These are phyloP conservation scores for Sinapis alba DNA, from an alignment of 441 rosid genomes.

Conservation along the genomic window DNA sequence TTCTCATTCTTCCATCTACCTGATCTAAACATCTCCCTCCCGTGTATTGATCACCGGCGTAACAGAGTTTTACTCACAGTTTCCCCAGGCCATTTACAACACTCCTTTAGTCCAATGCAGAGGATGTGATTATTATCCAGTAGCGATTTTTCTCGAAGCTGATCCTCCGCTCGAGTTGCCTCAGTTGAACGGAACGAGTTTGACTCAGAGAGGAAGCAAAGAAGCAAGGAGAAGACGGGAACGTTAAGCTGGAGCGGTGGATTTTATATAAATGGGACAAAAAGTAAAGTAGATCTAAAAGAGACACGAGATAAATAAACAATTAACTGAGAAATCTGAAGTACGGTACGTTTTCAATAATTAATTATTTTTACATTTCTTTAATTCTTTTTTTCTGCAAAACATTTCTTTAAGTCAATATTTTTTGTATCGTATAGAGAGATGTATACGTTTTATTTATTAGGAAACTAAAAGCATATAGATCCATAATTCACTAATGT, in stretches of 20 bases:
- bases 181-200: constrained; percentile 29
- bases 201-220: constrained; percentile 19
- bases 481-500: neutral
- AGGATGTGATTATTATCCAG: neutral
- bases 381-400: neutral
- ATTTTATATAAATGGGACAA: constrained; percentile 37
- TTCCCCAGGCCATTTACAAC: constrained; percentile 42
- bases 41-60: constrained; percentile 17
- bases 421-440: neutral
- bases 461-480: neutral
- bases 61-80: constrained; percentile 39
- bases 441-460: neutral
- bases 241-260: constrained; percentile 40
- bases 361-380: neutral
- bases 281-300: constrained; percentile 42
- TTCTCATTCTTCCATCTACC: constrained; percentile 79
- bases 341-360: constrained; percentile 18
- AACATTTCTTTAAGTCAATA: neutral
- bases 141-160: neutral
- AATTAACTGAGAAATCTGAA: neutral
- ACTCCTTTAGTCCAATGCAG: constrained; percentile 39
- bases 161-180: constrained; percentile 8
- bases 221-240: constrained; percentile 27
- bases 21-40: constrained; percentile 66
- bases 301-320: constrained; percentile 26